phyloP scores from a whole-genome alignment of 768 basidiomycete species.

The Agrocybe praecox region DNA sequence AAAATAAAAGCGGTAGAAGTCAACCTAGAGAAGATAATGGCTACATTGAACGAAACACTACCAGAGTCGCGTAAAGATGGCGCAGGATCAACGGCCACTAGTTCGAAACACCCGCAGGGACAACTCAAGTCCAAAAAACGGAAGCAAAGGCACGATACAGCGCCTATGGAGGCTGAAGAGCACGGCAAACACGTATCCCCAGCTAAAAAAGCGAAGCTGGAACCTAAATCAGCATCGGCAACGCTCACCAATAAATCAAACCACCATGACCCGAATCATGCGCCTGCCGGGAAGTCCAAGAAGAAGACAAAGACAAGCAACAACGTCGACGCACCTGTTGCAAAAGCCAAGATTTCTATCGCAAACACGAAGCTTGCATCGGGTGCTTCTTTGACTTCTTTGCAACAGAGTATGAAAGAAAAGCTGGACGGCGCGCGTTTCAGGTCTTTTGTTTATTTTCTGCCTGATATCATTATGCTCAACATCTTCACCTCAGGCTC shows the following conservation, averaged over 20 bases:
- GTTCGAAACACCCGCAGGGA: not conserved
- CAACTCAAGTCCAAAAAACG: conserved; percentile 20
- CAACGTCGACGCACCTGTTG: conserved; percentile 2
- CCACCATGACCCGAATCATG: not conserved
- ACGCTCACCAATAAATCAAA: conserved; percentile 18
- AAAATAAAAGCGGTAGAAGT: conserved; percentile 40
- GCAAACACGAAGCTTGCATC: conserved; percentile 6
- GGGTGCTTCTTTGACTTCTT: conserved; percentile 52
- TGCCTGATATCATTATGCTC: not conserved
- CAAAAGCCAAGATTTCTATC: conserved; percentile 19
- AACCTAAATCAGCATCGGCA: not conserved
- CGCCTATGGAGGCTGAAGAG: not conserved
- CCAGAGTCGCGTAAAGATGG: conserved; percentile 22
- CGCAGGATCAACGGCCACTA: conserved; percentile 8
- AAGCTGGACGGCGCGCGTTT: conserved; percentile 88
- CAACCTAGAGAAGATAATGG: conserved; percentile 65
- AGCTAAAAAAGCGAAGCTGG: not conserved
- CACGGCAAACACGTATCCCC: not conserved
- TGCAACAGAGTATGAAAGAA: conserved; percentile 80
- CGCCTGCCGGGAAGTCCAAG: not conserved
- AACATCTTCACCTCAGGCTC: conserved; percentile 48
- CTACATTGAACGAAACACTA: conserved; percentile 33
- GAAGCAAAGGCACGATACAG: conserved; percentile 4
- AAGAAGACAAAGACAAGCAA: conserved; percentile 10
- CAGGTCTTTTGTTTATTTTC: conserved; percentile 49